Base-by-base conservation (phyloP, 2,329 filamentous ascomycete species). In the Keithomyces neogunnii region DNA sequence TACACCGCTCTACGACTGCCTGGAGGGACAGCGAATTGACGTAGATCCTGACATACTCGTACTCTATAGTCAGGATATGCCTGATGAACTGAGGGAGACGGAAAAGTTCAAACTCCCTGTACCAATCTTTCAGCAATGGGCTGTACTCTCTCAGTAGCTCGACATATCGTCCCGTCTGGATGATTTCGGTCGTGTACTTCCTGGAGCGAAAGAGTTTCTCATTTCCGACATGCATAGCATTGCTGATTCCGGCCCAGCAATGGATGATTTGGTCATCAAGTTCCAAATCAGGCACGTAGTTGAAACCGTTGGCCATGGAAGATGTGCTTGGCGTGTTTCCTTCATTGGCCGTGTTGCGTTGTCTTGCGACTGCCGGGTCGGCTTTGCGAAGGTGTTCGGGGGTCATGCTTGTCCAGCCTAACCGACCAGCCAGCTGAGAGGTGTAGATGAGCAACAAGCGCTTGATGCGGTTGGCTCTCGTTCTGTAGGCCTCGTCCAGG, bases 331-430 rank as follows among this genome's bases (percentile, higher is more conserved):
- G 81, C 3, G 82, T 85, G 51, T 74, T 78, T 13, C 77, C 78
- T 51, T 82, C 80, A 29, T 69, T 67, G 5, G 78, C 74, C n/a
- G 65, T 62, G 3, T 75, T 73, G 4, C 76, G 74, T 33, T 72
- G 72, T 30, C 77, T 67, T 6, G 74, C 70, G 57, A 80, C 70
- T n/a, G 75, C 77, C 3, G 78, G 77, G 54, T 84, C 81, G 40
- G 73, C 76, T 61, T 74, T 76, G 43, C 81, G 73, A 13, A 85
- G 69, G 59, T 77, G 76, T 60, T 84, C 81, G 3, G 91, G 90
- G 2, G 96, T 85, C 89, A 96, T 96, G 48, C 89, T 95, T 0
- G 90, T 95, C 74, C 95, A 88, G 1, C 90, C 91, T 9, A 99
- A 78, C 19, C 93, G 84, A 19, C 92, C 93, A 55, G 90, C 92